A percentile compares a stretch with the other conserved stretches of the same genome.
phyloP scores from a whole-genome alignment of 179 eudicot species.

The Patellifolia procumbens region DNA sequence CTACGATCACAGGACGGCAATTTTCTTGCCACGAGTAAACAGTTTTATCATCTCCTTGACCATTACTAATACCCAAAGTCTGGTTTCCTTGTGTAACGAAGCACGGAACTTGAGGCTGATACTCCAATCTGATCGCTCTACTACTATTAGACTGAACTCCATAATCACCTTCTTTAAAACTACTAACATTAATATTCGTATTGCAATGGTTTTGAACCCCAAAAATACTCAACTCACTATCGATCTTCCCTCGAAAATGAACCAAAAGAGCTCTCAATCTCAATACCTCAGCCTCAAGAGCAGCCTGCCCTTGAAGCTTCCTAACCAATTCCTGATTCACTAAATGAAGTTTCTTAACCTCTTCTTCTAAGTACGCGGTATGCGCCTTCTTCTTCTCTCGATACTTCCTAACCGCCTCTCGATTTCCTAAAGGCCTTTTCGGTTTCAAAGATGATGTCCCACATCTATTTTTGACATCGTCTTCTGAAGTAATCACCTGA shows the following conservation, averaged over 20 bases:
- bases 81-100: conserved; percentile 20
- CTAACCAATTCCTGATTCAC: conserved; percentile 48
- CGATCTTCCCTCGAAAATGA: conserved; percentile 49
- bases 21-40: conserved; percentile 26
- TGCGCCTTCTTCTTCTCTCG: conserved; percentile 75
- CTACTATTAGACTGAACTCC: conserved; percentile 15
- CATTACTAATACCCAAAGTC: conserved; percentile 9
- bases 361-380: conserved; percentile 58
- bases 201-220: conserved; percentile 36
- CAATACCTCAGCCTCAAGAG: conserved; percentile 48
- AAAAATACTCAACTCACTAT: conserved; percentile 39
- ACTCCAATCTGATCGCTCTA: conserved; percentile 22
- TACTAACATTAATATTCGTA: conserved; percentile 13
- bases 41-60: conserved; percentile 15
- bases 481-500: conserved; percentile 38
- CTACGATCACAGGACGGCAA: conserved; percentile 27
- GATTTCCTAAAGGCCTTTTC: conserved; percentile 47
- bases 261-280: conserved; percentile 49
- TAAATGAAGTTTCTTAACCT: conserved; percentile 49
- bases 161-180: conserved; percentile 39
- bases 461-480: conserved; percentile 22
- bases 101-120: conserved; percentile 27
- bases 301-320: conserved; percentile 46
- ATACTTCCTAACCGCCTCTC: conserved; percentile 70
- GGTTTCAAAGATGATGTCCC: conserved; percentile 14